A percentile compares a stretch with the other conserved stretches of the same genome.
Evolutionary conservation across 192 early-diverging fungal genomes (phyloP).

Genomic region (Coemansia sp.): DNA sequence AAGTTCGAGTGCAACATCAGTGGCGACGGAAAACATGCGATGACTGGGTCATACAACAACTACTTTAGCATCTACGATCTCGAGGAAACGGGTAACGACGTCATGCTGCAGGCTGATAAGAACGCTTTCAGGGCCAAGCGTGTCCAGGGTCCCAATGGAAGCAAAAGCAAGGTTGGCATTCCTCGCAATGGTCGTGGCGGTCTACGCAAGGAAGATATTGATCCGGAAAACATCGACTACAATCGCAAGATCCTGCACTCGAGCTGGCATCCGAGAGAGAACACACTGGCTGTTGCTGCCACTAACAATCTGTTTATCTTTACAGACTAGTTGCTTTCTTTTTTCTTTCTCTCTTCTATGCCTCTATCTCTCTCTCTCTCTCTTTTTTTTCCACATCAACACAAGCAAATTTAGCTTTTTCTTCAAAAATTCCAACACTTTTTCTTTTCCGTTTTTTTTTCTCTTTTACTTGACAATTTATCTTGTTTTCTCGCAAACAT

Average conservation of each 20-base stretch:
- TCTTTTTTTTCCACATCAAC: neutral
- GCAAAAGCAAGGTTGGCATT: slow-evolving; percentile 58
- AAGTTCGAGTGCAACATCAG: slow-evolving; percentile 99
- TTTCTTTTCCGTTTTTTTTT: slow-evolving; percentile 1
- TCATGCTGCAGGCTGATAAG: slow-evolving; percentile 96
- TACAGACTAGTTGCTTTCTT: slow-evolving; percentile 48
- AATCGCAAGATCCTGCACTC: slow-evolving; percentile 97
- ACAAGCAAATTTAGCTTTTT: slow-evolving; percentile 4
- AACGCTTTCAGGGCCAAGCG: slow-evolving; percentile 95
- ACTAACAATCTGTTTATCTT: slow-evolving; percentile 99
- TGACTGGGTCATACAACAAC: slow-evolving; percentile 99
- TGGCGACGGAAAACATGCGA: slow-evolving; percentile 86
- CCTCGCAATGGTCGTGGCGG: slow-evolving; percentile 59
- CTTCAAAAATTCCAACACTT: neutral
- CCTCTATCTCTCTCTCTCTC: slow-evolving; percentile 3
- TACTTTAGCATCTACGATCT: slow-evolving; percentile 96
- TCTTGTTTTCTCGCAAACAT: neutral
- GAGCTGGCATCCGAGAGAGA: slow-evolving; percentile 98
- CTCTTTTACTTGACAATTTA: neutral
- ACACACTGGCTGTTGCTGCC: slow-evolving; percentile 95
- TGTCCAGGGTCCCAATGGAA: slow-evolving; percentile 61
- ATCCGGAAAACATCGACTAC: slow-evolving; percentile 88
- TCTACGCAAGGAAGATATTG: slow-evolving; percentile 70
- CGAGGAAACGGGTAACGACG: slow-evolving; percentile 72
- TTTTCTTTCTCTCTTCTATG: neutral